phyloP scores from a whole-genome alignment of 2,329 filamentous ascomycete genomes.

The Penicillium sp. region DNA sequence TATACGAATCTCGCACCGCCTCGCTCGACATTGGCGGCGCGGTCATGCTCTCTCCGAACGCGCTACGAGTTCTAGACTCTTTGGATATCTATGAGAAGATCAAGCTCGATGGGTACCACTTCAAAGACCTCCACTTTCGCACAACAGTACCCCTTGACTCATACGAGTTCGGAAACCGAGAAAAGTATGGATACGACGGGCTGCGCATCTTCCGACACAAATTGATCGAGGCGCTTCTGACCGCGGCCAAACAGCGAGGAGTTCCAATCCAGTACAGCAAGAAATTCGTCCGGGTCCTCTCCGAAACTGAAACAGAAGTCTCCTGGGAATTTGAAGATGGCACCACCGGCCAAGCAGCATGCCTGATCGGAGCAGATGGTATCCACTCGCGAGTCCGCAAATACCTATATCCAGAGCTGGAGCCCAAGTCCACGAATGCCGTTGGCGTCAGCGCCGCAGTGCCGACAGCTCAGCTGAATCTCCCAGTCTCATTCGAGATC shows the following conservation, averaged over 20 bases:
- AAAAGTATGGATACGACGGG: constrained; percentile 55
- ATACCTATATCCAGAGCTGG: constrained; percentile 53
- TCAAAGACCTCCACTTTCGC: constrained; percentile 52
- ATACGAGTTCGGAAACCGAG: constrained; percentile 52
- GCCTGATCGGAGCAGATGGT: constrained; percentile 61
- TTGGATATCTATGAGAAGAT: constrained; percentile 54
- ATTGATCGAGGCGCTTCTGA: constrained; percentile 53
- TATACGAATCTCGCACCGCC: constrained; percentile 55
- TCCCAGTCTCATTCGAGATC: constrained; percentile 39
- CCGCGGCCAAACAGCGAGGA: constrained; percentile 35
- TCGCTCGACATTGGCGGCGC: constrained; percentile 56
- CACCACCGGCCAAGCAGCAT: constrained; percentile 37
- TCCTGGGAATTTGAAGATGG: constrained; percentile 54
- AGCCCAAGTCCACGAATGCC: constrained; percentile 56
- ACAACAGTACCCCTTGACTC: constrained; percentile 34
- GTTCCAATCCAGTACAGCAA: constrained; percentile 52
- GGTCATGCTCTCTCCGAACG: constrained; percentile 63
- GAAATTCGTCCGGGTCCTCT: constrained; percentile 50
- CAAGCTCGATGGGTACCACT: constrained; percentile 51
- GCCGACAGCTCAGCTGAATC: constrained; percentile 41
- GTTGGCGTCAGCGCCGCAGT: constrained; percentile 43
- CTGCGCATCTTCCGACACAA: constrained; percentile 58
- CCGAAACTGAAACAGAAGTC: constrained; percentile 45
- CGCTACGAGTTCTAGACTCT: constrained; percentile 55
- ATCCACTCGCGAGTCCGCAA: constrained; percentile 60